Percentiles rank a stretch among this genome's conserved stretches.
These are phyloP conservation scores for Kluyveromyces wickerhamii DNA, from an alignment of 805 yeast genomes.

Conservation along the genomic window DNA sequence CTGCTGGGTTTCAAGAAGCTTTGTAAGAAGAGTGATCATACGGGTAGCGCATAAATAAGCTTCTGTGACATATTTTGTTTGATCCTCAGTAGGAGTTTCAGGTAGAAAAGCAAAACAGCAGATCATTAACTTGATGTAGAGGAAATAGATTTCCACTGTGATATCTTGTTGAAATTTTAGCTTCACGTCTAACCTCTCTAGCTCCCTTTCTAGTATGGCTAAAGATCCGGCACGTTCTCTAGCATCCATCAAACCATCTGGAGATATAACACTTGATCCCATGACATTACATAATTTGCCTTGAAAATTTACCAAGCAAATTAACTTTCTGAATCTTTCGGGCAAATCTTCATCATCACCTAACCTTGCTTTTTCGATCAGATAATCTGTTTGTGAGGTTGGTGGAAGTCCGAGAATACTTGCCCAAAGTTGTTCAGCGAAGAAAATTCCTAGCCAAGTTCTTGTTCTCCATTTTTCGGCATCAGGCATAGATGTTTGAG, in stretches of 20 bases:
- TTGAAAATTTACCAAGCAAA: constrained; percentile 73
- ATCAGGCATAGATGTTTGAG: constrained; percentile 80
- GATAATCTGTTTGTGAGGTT: constrained; percentile 71
- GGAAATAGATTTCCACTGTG: constrained; percentile 65
- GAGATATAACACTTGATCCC: constrained; percentile 78
- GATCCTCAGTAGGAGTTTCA: constrained; percentile 83
- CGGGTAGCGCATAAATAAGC: constrained; percentile 79
- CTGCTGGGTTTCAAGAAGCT: constrained; percentile 56
- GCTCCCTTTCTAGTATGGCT: constrained; percentile 68
- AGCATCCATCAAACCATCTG: constrained; percentile 85
- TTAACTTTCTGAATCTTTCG: constrained; percentile 58
- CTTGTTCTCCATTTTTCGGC: constrained; percentile 93
- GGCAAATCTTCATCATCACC: constrained; percentile 51
- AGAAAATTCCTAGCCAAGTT: constrained; percentile 83
- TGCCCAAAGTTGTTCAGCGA: constrained; percentile 87
- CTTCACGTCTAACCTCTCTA: constrained; percentile 61
- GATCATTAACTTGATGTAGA: constrained; percentile 71
- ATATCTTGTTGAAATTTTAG: constrained; percentile 57
- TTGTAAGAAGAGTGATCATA: constrained; percentile 68
- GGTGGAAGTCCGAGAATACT: constrained; percentile 84
- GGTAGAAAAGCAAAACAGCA: constrained; percentile 87
- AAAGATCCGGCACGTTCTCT: constrained; percentile 73
- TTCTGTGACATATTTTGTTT: constrained; percentile 70
- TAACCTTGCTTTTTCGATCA: constrained; percentile 69
- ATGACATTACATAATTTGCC: constrained; percentile 74